Percentiles rank a stretch among this genome's conserved stretches.
Conservation (phyloP, 208 protist genomes). For the Trypanosoma melophagium region DNA sequence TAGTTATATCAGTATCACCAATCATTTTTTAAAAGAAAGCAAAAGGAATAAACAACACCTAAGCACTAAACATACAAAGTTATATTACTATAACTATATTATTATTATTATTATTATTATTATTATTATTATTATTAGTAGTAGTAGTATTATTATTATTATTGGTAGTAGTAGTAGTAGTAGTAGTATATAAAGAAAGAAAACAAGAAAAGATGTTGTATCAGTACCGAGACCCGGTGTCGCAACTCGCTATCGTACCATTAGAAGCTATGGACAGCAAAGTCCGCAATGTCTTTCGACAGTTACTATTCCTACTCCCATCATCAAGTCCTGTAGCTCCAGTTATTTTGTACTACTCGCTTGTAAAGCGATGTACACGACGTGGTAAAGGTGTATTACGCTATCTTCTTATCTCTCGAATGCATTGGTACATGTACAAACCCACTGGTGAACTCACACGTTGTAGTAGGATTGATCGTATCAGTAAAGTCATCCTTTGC, state of each 20-base stretch:
- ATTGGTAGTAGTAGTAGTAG: background rate
- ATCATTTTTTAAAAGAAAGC: too few species aligned
- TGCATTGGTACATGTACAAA: constrained; percentile 19
- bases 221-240: constrained; percentile 15
- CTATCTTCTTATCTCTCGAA: constrained; percentile 20
- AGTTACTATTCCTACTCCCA: background rate
- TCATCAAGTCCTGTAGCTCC: background rate
- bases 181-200: background rate
- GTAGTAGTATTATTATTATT: constrained; percentile 7
- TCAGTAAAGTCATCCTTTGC: constrained; percentile 18
- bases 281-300: constrained; percentile 9
- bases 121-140: background rate
- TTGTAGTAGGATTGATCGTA: constrained; percentile 6
- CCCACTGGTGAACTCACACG: constrained; percentile 1
- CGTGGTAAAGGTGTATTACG: background rate
- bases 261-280: constrained; percentile 7
- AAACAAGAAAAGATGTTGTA: background rate
- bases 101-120: background rate
- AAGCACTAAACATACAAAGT: too few species aligned
- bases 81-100: too few species aligned
- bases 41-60: too few species aligned
- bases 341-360: constrained; percentile 22
- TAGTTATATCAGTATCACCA: too few species aligned
- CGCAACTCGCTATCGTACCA: constrained; percentile 20
- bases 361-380: background rate